Evolutionary conservation across 1,284 basidiomycete genomes (phyloP), one percentile per base, ranked within the genome.

Genomic region (Ceraceosorus bombacis): DNA sequence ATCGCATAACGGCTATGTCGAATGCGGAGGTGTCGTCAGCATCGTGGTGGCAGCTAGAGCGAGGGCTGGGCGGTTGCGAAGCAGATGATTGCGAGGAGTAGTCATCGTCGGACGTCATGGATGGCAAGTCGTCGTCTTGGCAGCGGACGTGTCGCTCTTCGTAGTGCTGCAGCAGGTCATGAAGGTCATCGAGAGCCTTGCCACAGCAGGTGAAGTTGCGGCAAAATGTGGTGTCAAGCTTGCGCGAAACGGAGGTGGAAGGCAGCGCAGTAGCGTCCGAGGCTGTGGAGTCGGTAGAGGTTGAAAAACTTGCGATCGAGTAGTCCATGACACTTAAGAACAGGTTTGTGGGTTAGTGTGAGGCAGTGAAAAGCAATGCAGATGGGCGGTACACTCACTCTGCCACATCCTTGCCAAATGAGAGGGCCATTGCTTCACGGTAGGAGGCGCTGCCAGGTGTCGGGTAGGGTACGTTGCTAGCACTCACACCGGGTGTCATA

Each of bases 151-250:
- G 75, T 57, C 71, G 68, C 49, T 76, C 75, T 55, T 77, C 75
- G 64, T 77, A 77, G 59, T 77, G 75, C 53, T 76, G 74, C 7
- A 77, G 67, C 6, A 77, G 67, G 54, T 77, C 75, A 61, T 77
- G 75, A 2, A 77, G 62, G 53, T 77, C 74, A 39, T 70, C 74
- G 49, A 77, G 67, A 39, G 62, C 68, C 49, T 69, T 65, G 36
- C 75, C 75, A 51, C 75, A 77, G 58, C 75, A 77, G 40, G 69
- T 70, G 60, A 75, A 77, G 61, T 76, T 71, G 59, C 74, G 68
- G 63, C 75, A 77, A 57, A 77, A 77, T 9, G 73, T 76, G 13
- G 71, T 69, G 58, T 77, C 75, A 43, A 77, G 67, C 13, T 69
- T 63, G 9, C 68, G 65, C 13, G 51, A 46, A 13, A 55, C 50